A percentile compares a stretch with the other conserved stretches of the same genome.
These are phyloP conservation scores for Metschnikowia peoriensis DNA, from an alignment of 805 yeast species.

Conservation along the genomic window DNA sequence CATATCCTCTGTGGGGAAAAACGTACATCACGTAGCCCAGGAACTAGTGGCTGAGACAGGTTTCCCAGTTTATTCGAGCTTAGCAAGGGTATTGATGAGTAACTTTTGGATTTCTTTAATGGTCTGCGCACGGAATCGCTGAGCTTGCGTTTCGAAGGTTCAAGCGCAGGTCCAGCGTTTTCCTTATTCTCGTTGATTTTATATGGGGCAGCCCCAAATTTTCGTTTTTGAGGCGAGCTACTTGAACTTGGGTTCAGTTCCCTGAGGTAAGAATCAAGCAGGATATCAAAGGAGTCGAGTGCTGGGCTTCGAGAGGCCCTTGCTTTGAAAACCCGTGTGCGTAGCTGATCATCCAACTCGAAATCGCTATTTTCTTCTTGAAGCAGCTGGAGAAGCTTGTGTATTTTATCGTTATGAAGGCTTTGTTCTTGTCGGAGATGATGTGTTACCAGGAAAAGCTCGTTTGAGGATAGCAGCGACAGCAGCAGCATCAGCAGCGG, in stretches of 20 bases:
- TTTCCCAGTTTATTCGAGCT: conserved; percentile 19
- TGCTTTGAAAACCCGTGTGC: conserved; percentile 19
- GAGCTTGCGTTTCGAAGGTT: conserved; percentile 28
- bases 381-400: conserved; percentile 36
- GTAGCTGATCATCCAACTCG: conserved; percentile 19
- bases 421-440: conserved; percentile 22
- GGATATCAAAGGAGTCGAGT: conserved; percentile 18
- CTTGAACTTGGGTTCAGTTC: conserved; percentile 5
- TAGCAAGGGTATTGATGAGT: conserved; percentile 26
- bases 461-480: conserved; percentile 21
- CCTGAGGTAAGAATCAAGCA: conserved; percentile 18
- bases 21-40: background rate
- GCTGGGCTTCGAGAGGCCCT: conserved; percentile 21
- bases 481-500: too few species aligned
- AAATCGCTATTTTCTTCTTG: conserved; percentile 25
- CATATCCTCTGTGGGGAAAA: conserved; percentile 44
- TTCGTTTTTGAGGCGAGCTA: conserved; percentile 16
- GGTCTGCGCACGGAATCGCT: conserved; percentile 6
- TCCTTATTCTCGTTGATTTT: conserved; percentile 28
- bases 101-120: conserved; percentile 11
- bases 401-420: conserved; percentile 36
- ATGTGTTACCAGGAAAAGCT: conserved; percentile 33
- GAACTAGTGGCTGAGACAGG: background rate
- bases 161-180: conserved; percentile 26
- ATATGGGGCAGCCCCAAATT: background rate